phyloP scores from a whole-genome alignment of 2,329 filamentous ascomycete genomes.

The Colletotrichum coccodes region DNA sequence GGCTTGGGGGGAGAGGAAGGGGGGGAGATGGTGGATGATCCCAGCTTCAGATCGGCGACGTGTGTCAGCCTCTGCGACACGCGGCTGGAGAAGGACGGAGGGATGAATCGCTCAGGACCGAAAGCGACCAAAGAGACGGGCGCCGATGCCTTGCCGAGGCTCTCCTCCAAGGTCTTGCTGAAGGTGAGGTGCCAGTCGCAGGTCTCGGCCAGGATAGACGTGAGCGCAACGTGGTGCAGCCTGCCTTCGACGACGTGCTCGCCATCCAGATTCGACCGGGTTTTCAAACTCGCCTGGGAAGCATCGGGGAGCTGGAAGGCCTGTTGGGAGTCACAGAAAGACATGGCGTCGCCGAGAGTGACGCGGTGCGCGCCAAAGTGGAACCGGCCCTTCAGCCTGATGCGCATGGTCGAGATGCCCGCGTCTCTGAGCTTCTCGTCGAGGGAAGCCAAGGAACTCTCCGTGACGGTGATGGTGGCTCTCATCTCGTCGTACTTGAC shows the following conservation, averaged over 20 bases:
- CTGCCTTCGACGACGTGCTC: conserved; percentile 34
- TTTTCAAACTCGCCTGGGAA: conserved; percentile 39
- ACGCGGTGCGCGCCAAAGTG: conserved; percentile 37
- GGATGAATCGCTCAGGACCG: conserved; percentile 49
- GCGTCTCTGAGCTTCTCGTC: conserved; percentile 38
- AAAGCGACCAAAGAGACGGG: conserved; percentile 42
- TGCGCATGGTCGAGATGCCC: conserved; percentile 32
- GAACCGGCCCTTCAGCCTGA: conserved; percentile 45
- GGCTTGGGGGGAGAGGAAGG: too few relatives aligned
- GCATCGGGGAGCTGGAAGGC: conserved; percentile 46
- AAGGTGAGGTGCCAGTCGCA: too few relatives aligned
- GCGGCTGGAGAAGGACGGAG: conserved; percentile 43
- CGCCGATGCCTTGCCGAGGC: conserved; percentile 36
- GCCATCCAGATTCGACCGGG: conserved; percentile 16
- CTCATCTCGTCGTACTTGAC: conserved; percentile 48
- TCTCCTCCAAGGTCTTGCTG: conserved; percentile 46
- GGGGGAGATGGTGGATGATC: too few relatives aligned
- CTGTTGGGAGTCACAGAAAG: conserved; percentile 11
- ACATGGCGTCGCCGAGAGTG: background rate
- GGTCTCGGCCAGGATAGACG: conserved; percentile 47
- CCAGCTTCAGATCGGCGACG: conserved; percentile 3
- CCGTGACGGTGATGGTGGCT: conserved; percentile 45
- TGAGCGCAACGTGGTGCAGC: conserved; percentile 44
- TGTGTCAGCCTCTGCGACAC: conserved; percentile 36
- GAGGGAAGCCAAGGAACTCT: conserved; percentile 32